Evolutionary conservation across 202 grass and related monocot species (phyloP).

Genomic region (Bolboschoenoplectus hybrid): DNA sequence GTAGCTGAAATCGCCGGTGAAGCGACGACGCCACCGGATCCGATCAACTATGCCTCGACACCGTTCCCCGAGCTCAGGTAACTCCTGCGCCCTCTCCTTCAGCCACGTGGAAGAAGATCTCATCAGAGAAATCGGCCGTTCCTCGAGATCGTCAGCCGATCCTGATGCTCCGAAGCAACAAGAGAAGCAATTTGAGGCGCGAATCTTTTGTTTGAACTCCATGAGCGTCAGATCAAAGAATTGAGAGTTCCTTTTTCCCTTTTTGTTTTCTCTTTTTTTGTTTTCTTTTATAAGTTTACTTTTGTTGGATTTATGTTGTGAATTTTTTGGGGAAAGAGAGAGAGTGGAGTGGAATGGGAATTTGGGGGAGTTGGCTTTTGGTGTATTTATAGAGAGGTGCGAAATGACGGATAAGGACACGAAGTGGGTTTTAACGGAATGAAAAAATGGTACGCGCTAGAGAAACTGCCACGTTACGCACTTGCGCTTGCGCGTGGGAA

Average conservation of each 20-base stretch:
- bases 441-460: not conserved
- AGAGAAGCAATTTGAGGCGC: constrained; percentile 24
- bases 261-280: not conserved
- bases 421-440: not conserved
- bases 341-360: not conserved
- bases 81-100: constrained; percentile 20
- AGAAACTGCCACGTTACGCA: not conserved
- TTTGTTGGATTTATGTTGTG: not conserved
- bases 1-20: constrained; percentile 63
- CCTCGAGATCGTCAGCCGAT: constrained; percentile 4
- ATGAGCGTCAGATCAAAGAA: constrained; percentile 17
- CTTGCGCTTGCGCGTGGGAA: not conserved
- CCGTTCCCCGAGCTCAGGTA: constrained; percentile 18
- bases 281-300: not conserved
- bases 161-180: not conserved
- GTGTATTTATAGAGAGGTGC: constrained; percentile 2
- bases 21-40: constrained; percentile 40
- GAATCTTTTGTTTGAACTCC: constrained; percentile 27
- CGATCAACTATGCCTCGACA: constrained; percentile 42
- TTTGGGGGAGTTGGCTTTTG: not conserved
- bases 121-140: constrained; percentile 26
- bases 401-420: constrained; percentile 31
- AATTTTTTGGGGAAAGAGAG: not conserved
- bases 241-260: not conserved
- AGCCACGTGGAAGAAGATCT: constrained; percentile 29